Conservation (phyloP, 805 yeast species). For the Myxozyma neglecta region DNA sequence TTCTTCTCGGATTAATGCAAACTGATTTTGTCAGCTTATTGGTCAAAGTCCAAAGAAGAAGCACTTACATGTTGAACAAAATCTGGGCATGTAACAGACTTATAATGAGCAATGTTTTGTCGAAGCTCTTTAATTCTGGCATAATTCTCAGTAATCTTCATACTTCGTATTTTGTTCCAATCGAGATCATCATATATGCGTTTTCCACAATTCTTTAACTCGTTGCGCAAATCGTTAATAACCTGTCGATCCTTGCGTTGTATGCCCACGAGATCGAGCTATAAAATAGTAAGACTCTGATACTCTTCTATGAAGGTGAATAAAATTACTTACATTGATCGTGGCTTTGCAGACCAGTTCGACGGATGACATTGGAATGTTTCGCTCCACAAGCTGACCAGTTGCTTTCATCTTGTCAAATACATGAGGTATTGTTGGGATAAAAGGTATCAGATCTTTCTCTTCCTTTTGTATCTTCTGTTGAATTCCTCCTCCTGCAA, state of each 20-base stretch:
- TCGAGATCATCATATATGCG: constrained; percentile 42
- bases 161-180: constrained; percentile 43
- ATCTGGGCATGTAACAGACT: constrained; percentile 42
- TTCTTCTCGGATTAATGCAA: constrained; percentile 47
- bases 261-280: constrained; percentile 15
- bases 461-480: constrained; percentile 11
- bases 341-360: constrained; percentile 48
- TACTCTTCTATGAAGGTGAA: neutral
- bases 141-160: constrained; percentile 43
- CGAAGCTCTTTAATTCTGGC: constrained; percentile 44
- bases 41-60: neutral
- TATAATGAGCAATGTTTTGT: constrained; percentile 37
- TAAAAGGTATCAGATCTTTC: constrained; percentile 23
- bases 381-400: constrained; percentile 32
- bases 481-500: constrained; percentile 1
- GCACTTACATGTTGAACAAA: constrained; percentile 25
- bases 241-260: constrained; percentile 7
- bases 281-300: neutral
- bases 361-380: constrained; percentile 46
- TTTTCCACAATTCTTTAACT: neutral
- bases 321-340: neutral
- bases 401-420: neutral
- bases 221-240: constrained; percentile 7
- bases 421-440: constrained; percentile 13
- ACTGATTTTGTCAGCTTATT: constrained; percentile 9